Evolutionary conservation across 2,329 filamentous ascomycete species (phyloP).

Genomic region (Cladosporium sp.): DNA sequence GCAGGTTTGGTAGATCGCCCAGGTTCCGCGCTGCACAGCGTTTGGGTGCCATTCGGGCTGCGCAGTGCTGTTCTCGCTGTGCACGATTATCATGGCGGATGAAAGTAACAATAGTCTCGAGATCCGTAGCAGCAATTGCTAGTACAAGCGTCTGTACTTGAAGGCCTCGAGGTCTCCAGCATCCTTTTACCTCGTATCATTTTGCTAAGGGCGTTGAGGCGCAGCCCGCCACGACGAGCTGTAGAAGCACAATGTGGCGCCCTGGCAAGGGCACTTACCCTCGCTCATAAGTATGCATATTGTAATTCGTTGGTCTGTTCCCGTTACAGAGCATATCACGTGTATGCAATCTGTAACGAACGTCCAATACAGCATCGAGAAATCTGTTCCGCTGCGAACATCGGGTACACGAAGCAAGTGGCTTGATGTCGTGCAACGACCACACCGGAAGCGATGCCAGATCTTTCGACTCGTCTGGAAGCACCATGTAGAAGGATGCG

Average conservation of each 20-base stretch:
- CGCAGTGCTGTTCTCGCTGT: constrained; percentile 5
- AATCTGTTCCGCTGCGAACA: neutral
- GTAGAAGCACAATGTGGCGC: neutral
- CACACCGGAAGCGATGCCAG: neutral
- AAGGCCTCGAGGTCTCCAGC: neutral
- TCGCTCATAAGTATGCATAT: neutral
- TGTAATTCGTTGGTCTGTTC: neutral
- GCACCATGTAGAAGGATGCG: neutral
- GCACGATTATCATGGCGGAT: constrained; percentile 1
- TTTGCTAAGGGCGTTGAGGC: neutral
- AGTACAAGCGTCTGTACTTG: neutral
- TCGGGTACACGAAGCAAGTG: neutral
- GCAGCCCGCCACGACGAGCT: neutral
- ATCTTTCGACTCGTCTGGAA: neutral
- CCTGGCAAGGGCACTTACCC: neutral
- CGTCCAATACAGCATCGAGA: neutral
- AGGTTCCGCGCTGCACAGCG: neutral
- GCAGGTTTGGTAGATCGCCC: neutral
- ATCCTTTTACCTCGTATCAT: neutral
- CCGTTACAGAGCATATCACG: neutral
- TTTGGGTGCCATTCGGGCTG: constrained; percentile 6
- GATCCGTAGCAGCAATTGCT: neutral
- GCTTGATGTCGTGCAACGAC: neutral
- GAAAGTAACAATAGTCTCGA: neutral
- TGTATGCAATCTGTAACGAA: neutral